These are phyloP conservation scores for Aureobasidium vineae DNA, from an alignment of 2,329 filamentous ascomycete species.

Conservation along the genomic window DNA sequence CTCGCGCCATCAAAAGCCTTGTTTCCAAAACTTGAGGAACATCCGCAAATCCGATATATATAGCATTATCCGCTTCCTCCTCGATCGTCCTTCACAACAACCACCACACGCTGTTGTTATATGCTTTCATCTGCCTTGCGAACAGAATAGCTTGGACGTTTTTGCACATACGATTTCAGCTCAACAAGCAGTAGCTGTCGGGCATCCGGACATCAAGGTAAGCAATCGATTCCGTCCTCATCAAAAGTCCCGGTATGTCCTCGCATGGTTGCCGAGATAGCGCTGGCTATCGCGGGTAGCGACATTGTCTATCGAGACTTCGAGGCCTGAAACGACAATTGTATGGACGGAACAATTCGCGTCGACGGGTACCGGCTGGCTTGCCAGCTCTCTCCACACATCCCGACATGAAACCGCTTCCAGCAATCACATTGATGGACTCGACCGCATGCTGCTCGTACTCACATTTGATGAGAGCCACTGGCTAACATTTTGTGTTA, in stretches of 20 bases:
- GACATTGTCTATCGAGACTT: neutral
- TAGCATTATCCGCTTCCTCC: conserved; percentile 1
- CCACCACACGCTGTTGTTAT: neutral
- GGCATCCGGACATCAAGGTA: neutral
- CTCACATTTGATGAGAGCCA: neutral
- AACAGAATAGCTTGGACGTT: neutral
- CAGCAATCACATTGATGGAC: neutral
- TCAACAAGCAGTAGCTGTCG: neutral
- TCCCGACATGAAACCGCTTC: conserved; percentile 7
- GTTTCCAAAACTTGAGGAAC: neutral
- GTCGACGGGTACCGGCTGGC: conserved; percentile 1
- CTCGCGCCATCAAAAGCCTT: neutral
- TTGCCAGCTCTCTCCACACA: conserved; percentile 18
- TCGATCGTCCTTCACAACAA: neutral
- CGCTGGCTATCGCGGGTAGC: neutral
- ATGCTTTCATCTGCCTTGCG: neutral
- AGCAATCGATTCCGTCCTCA: neutral
- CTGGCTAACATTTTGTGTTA: conserved; percentile 4
- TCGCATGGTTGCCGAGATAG: conserved; percentile 11
- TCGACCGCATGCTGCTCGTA: neutral
- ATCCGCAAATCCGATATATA: conserved; percentile 21
- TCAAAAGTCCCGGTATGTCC: neutral
- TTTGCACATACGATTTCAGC: neutral
- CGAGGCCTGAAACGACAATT: neutral
- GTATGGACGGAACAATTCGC: conserved; percentile 20